Conservation (phyloP, 176 grass and related monocot genomes). For the Dendrocalamus sinicus region DNA sequence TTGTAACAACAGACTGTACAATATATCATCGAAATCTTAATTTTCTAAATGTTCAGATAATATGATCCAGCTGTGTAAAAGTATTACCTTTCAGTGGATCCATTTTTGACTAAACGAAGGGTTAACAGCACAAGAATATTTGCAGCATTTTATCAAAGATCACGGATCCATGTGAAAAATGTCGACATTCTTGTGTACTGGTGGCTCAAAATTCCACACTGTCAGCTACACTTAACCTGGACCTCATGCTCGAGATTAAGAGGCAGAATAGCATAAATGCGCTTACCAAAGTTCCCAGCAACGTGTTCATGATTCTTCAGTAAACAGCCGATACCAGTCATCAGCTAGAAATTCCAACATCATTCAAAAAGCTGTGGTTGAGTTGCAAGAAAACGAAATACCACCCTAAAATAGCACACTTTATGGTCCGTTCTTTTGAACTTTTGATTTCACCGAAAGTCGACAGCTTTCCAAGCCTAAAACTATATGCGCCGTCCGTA, state of each 20-base stretch:
- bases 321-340: neutral
- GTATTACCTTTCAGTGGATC: neutral
- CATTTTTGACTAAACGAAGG: neutral
- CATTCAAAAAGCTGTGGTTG: constrained; percentile 1
- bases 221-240: neutral
- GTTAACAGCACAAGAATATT: neutral
- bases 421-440: too few relatives aligned
- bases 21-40: constrained; percentile 1
- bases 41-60: neutral
- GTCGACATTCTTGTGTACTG: neutral
- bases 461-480: too few relatives aligned
- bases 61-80: constrained; percentile 3
- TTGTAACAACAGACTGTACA: constrained; percentile 1
- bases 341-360: neutral
- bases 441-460: too few relatives aligned
- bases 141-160: constrained; percentile 10
- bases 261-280: constrained; percentile 22
- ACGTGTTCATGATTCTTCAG: constrained; percentile 27
- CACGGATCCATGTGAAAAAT: neutral
- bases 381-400: neutral
- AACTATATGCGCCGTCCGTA: fast-evolving
- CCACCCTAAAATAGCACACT: neutral
- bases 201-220: neutral
- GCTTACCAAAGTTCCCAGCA: neutral
- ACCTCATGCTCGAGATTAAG: constrained; percentile 1